A percentile compares a stretch with the other conserved stretches of the same genome.
Evolutionary conservation across 148 eudicot genomes (phyloP).

Genomic region (Diospyros lotus): DNA sequence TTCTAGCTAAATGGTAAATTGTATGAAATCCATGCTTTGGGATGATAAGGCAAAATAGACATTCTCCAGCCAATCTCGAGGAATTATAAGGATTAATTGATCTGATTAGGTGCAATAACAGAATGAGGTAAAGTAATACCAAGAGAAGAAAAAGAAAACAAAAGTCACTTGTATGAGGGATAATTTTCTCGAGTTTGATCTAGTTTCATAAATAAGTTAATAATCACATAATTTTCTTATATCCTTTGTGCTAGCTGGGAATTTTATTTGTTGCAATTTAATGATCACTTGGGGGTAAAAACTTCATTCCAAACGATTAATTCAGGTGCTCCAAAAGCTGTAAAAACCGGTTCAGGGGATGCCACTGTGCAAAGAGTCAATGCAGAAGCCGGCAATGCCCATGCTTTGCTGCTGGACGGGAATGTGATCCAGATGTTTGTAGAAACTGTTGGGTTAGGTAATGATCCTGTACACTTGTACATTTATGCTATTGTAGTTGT

Average conservation of each 20-base stretch:
- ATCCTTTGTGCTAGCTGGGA: background rate
- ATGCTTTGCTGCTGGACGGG: slow-evolving; percentile 93
- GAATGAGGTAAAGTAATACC: too few relatives aligned
- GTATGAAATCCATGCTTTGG: background rate
- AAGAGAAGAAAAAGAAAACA: too few relatives aligned
- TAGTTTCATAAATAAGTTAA: background rate
- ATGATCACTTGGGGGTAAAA: background rate
- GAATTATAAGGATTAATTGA: background rate
- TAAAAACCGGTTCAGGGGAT: slow-evolving; percentile 89
- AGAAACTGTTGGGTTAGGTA: slow-evolving; percentile 99
- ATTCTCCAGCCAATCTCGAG: slow-evolving; percentile 1
- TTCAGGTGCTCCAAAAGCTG: slow-evolving; percentile 89
- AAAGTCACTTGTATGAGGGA: background rate
- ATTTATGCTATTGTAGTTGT: background rate
- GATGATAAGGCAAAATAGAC: background rate
- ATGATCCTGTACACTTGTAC: slow-evolving; percentile 2
- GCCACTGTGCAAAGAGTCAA: slow-evolving; percentile 98
- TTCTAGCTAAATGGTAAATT: background rate
- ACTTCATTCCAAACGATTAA: background rate
- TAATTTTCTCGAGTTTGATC: background rate
- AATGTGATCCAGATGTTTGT: slow-evolving; percentile 99
- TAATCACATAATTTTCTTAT: background rate
- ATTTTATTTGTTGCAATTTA: background rate
- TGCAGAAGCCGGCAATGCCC: slow-evolving; percentile 98
- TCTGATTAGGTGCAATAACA: background rate